A percentile compares a stretch with the other conserved stretches of the same genome.
Conservation (phyloP, 768 basidiomycete species). For the Ephemerocybe angulata region DNA sequence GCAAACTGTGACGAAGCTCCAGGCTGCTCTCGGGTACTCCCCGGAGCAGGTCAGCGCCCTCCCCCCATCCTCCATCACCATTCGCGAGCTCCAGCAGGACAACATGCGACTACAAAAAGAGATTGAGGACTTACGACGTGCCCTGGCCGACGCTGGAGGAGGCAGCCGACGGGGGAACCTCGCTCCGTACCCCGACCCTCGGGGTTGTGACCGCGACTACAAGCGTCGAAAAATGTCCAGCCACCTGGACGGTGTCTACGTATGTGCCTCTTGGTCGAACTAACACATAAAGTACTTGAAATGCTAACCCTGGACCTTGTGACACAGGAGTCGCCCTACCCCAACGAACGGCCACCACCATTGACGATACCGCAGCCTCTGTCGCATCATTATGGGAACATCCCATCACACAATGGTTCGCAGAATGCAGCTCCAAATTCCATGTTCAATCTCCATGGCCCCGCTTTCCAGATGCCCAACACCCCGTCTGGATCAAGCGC, state of each 20-base stretch:
- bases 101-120: slow-evolving; percentile 67
- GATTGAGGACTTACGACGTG: slow-evolving; percentile 69
- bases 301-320: neutral
- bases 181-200: slow-evolving; percentile 45
- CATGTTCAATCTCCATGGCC: slow-evolving; percentile 50
- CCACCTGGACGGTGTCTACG: slow-evolving; percentile 51
- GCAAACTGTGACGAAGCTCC: slow-evolving; percentile 80
- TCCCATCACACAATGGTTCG: slow-evolving; percentile 31
- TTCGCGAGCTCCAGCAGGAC: slow-evolving; percentile 82
- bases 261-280: slow-evolving; percentile 30
- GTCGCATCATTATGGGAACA: slow-evolving; percentile 47
- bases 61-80: slow-evolving; percentile 68
- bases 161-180: slow-evolving; percentile 44
- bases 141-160: slow-evolving; percentile 52
- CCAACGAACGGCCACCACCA: slow-evolving; percentile 38
- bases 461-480: slow-evolving; percentile 64
- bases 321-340: slow-evolving; percentile 30
- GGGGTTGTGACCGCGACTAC: slow-evolving; percentile 53
- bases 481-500: slow-evolving; percentile 71
- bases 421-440: slow-evolving; percentile 38
- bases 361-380: slow-evolving; percentile 60
- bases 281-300: neutral
- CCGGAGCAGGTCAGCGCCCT: slow-evolving; percentile 73
- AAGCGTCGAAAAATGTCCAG: slow-evolving; percentile 56
- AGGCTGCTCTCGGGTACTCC: slow-evolving; percentile 66